Conservation (phyloP, 2,329 filamentous ascomycete genomes). For the Aspergillus intermedius region DNA sequence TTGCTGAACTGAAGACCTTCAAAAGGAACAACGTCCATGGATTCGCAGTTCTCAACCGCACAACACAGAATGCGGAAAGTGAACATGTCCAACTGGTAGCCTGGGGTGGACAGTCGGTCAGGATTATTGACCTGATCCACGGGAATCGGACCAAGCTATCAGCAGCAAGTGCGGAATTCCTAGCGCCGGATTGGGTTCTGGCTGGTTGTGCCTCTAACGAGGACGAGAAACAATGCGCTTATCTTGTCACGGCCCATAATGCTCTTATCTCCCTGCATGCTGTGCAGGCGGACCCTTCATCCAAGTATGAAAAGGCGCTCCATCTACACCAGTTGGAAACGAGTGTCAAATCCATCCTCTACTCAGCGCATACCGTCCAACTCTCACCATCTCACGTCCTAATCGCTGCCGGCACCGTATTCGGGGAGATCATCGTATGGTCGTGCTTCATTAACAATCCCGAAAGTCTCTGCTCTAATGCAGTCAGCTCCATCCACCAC, state of each 20-base stretch:
- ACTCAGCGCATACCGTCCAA: slow-evolving; percentile 70
- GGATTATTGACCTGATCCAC: slow-evolving; percentile 29
- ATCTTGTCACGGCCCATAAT: slow-evolving; percentile 81
- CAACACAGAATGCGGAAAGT: slow-evolving; percentile 8
- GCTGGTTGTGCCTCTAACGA: slow-evolving; percentile 47
- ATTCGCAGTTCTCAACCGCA: slow-evolving; percentile 22
- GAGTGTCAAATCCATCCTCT: slow-evolving; percentile 70
- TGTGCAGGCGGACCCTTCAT: slow-evolving; percentile 6
- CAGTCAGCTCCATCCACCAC: slow-evolving; percentile 43
- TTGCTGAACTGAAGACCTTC: slow-evolving; percentile 26
- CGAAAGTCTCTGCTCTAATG: slow-evolving; percentile 9
- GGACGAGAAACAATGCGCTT: slow-evolving; percentile 36
- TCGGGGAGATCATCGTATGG: slow-evolving; percentile 92
- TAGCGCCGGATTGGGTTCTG: slow-evolving; percentile 70
- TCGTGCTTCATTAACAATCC: slow-evolving; percentile 48
- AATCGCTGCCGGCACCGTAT: slow-evolving; percentile 83
- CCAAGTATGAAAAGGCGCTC: slow-evolving; percentile 19
- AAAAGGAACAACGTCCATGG: slow-evolving; percentile 36
- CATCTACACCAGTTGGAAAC: slow-evolving; percentile 39
- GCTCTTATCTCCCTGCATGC: slow-evolving; percentile 55
- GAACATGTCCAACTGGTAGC: slow-evolving; percentile 40
- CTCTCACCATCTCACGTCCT: slow-evolving; percentile 55
- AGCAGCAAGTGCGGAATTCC: slow-evolving; percentile 36
- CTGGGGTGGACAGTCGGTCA: slow-evolving; percentile 63
- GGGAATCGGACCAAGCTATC: slow-evolving; percentile 13